phyloP scores from a whole-genome alignment of 495 filamentous ascomycete genomes.

The Neurospora intermedia region DNA sequence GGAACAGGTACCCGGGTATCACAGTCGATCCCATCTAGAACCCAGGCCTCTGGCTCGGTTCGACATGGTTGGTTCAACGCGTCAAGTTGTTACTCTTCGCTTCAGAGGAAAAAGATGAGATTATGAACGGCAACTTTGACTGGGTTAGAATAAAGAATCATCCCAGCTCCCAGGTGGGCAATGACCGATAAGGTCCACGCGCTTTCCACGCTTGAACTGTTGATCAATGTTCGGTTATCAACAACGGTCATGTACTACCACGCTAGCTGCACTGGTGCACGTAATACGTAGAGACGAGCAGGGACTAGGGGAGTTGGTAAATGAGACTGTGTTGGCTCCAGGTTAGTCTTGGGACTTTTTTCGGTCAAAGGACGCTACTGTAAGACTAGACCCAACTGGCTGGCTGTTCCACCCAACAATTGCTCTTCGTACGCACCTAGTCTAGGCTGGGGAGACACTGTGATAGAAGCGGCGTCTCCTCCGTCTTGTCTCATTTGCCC shows the following conservation, averaged over 20 bases:
- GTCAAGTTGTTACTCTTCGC: not conserved
- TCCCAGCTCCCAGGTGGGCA: not conserved
- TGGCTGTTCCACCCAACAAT: not conserved
- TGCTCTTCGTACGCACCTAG: too few relatives aligned
- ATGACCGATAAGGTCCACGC: not conserved
- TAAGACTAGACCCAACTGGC: not conserved
- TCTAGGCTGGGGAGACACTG: not conserved
- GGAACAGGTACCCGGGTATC: not conserved
- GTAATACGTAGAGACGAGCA: not conserved
- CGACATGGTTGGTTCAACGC: not conserved
- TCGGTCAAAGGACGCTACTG: not conserved
- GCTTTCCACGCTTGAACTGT: not conserved
- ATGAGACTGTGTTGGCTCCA: not conserved
- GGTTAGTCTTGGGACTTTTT: not conserved
- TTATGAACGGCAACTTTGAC: not conserved
- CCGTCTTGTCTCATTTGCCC: not conserved
- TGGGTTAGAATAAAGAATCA: not conserved
- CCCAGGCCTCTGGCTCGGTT: not conserved
- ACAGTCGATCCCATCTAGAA: not conserved
- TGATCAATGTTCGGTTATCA: not conserved
- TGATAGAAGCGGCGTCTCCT: not conserved
- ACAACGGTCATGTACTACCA: not conserved
- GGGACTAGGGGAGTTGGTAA: not conserved
- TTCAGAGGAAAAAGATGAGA: not conserved
- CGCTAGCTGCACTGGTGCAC: not conserved